phyloP scores from a whole-genome alignment of 176 grass and related monocot genomes.

The Echinochloa phyllopogon region DNA sequence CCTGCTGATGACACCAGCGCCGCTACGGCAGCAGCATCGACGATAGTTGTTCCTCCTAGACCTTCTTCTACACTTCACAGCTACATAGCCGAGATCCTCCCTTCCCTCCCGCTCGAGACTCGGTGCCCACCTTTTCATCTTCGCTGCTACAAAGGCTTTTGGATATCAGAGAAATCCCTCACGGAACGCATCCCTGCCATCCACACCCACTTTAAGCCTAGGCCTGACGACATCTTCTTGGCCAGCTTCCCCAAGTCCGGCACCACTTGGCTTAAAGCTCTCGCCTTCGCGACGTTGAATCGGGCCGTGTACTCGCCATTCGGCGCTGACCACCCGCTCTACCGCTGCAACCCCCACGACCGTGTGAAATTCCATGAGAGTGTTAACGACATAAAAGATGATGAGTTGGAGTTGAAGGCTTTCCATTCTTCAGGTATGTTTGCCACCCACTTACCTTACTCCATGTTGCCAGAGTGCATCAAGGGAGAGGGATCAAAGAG shows the following conservation, averaged over 20 bases:
- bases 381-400: background rate
- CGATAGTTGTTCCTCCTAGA: background rate
- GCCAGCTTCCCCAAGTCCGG: constrained; percentile 47
- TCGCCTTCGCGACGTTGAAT: background rate
- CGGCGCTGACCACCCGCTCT: background rate
- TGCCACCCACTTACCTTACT: background rate
- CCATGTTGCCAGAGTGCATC: background rate
- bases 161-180: background rate
- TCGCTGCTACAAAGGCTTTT: background rate
- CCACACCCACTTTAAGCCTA: background rate
- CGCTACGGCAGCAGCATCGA: too few species aligned
- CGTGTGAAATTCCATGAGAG: background rate
- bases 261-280: constrained; percentile 58
- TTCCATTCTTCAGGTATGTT: background rate
- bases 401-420: too few species aligned
- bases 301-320: background rate
- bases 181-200: background rate
- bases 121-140: background rate
- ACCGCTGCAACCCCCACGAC: background rate
- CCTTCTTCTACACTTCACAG: background rate
- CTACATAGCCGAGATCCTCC: background rate
- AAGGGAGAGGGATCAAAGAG: background rate
- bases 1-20: too few species aligned
- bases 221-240: background rate
- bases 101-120: background rate